Base-by-base conservation (phyloP, 192 early-diverging fungal species). In the Backusella luteola region DNA sequence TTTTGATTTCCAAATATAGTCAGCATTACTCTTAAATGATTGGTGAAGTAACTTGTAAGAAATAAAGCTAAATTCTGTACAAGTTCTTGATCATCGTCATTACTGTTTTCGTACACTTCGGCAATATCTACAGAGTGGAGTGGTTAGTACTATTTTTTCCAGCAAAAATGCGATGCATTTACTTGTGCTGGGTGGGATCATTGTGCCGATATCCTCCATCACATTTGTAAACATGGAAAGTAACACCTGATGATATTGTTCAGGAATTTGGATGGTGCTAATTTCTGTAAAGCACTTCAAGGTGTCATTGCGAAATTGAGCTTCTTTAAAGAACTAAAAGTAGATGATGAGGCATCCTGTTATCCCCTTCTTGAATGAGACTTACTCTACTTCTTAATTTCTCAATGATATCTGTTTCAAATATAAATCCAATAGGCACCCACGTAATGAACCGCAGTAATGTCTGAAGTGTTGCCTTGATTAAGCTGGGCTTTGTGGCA, bases 231-330 rank as follows among this genome's bases (percentile, higher is more conserved):
- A 99, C 52, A 99, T 83, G 21, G 87, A 67, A n/a, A 92, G 91
- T 85, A 97, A 90, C 79, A 96, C 95, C 39, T 93, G 91, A 78
- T 91, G 86, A 79, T 97, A 97, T 39, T 96, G 93, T 8, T 82
- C 84, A 38, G 88, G 87, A 17, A 95, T 89, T 46, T 93, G 89
- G 17, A 99, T 81, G 14, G 89, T 88, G 38, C 94, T 97, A 82
- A 99, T 99, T 78, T 99, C 98, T 26, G 96, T 99, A 76, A 99
- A 84, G 80, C 98, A 99, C 83, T 98, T 96, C 68, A 99, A 83
- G 1, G 97, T 93, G 35, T 95, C 89, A 80, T 98, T 99, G 35
- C 96, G 91, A 83, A 36, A 59, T 21, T 74, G 34, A 63, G 34
- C 17, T 6, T 36, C 35, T 26, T 39, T 34, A 17, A 74, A 74